Base-by-base conservation (phyloP, 2,329 filamentous ascomycete species). In the Grosmannia serpens region DNA sequence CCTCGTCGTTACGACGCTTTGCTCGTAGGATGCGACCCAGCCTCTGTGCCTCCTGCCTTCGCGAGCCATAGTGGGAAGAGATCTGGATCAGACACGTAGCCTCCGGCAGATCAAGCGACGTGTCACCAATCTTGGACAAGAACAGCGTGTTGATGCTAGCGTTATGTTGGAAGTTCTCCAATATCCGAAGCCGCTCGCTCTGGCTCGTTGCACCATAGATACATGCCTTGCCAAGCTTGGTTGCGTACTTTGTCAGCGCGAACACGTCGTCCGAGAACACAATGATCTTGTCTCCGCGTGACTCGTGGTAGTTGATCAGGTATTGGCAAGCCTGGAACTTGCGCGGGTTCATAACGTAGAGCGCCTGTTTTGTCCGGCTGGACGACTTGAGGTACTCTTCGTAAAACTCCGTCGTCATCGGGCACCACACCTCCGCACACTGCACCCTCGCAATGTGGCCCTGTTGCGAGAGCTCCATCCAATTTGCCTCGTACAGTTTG, bases 261-360 rank as follows among this genome's bases (percentile, higher is more conserved):
- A 94, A 97, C 47, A 99, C 90, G 65, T 97, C 96, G 71, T 99
- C 94, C 0, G 91, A 96, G 71, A 97, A 97, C 50, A 99, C 92
- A 63, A 97, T 97, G 65, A 97, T 91, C 73, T 97, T 97, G 75
- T 97, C 94, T 35, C 94, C 92, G 61, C 94, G 83, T 58, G 85
- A 86, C 72, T 97, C 92, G 71, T 99, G 94, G 68, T 95, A 97
- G 70, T 97, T 89, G 69, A 99, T 97, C n/a, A 99, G 79, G 68
- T 94, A 97, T 69, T 99, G 92, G 66, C 91, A 96, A 0, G 92
- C 91, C 71, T 97, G 94, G 70, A 96, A 96, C 72, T 99, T 99
- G 64, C 87, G 82, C 1, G 94, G 94, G 67, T 99, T 99, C 91
- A 99, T 97, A 64, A 95, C 95, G 66, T 94, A 96, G 2, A 97